Evolutionary conservation across 2,329 filamentous ascomycete species (phyloP), one percentile per base, ranked within the genome.

Genomic region (Chaetomiaceae sp.): DNA sequence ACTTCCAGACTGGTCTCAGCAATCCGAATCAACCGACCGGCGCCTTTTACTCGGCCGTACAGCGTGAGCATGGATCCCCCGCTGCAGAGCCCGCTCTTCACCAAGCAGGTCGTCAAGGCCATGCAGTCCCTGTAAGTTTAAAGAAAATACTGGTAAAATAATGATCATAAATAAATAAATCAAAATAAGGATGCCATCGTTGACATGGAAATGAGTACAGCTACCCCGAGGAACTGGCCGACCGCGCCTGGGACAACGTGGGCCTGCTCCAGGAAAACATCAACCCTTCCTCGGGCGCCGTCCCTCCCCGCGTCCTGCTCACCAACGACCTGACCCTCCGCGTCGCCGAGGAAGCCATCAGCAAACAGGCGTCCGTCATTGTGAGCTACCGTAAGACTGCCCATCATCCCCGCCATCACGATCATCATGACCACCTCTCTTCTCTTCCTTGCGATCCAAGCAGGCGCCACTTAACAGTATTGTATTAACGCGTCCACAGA

Each of bases 181-280:
- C n/a, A n/a, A n/a, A n/a, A n/a, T n/a, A n/a, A n/a, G n/a, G n/a
- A n/a, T n/a, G n/a, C n/a, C n/a, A n/a, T n/a, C n/a, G n/a, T n/a
- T n/a, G n/a, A n/a, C n/a, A n/a, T n/a, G n/a, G n/a, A n/a, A n/a
- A n/a, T n/a, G n/a, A n/a, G n/a, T n/a, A n/a, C n/a, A n/a, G n/a
- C n/a, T 99, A 96, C 66, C 93, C 93, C 0, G 89, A 95, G 65
- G 82, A 83, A 54, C 76, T 96, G 37, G 93, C 93, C 9, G 93
- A 97, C 65, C 85, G 85, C 60, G 83, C 86, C 58, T 99, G 91
- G 79, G 93, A 99, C 67, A 99, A 99, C 65, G 96, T 95, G n/a
- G 93, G 93, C 44, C 78, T 96, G 46, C 77, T 95, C 44, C 62
- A 77, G 48, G 70, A 70, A 55, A 73, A 74, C 60, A 66, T 72